Conservation (phyloP, 257 asterid genomes). For the Nicotiana tabacum region DNA sequence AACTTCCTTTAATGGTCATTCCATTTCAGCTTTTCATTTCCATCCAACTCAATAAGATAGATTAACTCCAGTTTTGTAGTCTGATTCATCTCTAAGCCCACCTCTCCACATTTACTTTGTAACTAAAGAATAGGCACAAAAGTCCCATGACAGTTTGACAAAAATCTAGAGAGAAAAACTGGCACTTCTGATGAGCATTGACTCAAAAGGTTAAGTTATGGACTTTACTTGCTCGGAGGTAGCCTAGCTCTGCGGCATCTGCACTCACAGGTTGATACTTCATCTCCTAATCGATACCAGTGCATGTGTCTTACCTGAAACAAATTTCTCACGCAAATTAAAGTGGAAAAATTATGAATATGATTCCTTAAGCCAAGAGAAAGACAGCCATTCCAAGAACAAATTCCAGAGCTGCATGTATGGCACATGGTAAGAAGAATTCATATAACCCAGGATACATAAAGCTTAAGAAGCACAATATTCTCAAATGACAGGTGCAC, state of each 20-base stretch:
- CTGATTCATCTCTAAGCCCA: background rate
- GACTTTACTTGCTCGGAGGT: constrained; percentile 90
- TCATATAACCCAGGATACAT: too few species aligned
- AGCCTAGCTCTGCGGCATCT: constrained; percentile 85
- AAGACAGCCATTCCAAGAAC: background rate
- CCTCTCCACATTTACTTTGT: background rate
- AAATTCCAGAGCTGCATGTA: background rate
- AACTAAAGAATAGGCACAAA: background rate
- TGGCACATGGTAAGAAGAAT: too few species aligned
- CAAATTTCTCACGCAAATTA: background rate
- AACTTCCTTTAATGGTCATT: background rate
- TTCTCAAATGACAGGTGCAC: too few species aligned
- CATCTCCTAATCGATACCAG: constrained; percentile 81
- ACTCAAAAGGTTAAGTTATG: constrained; percentile 12
- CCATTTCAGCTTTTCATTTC: background rate
- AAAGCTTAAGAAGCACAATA: too few species aligned
- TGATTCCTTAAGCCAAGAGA: background rate
- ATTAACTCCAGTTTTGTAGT: background rate
- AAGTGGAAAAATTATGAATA: background rate
- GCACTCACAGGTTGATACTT: constrained; percentile 82
- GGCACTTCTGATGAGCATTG: background rate
- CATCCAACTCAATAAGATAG: constrained; percentile 1
- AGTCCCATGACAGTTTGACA: background rate
- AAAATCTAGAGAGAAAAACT: background rate
- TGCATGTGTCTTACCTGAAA: constrained; percentile 93